Percentiles rank a stretch among this genome's conserved stretches.
These are phyloP conservation scores for Simplicillium aogashimaense DNA, from an alignment of 2,329 filamentous ascomycete genomes.

Conservation along the genomic window DNA sequence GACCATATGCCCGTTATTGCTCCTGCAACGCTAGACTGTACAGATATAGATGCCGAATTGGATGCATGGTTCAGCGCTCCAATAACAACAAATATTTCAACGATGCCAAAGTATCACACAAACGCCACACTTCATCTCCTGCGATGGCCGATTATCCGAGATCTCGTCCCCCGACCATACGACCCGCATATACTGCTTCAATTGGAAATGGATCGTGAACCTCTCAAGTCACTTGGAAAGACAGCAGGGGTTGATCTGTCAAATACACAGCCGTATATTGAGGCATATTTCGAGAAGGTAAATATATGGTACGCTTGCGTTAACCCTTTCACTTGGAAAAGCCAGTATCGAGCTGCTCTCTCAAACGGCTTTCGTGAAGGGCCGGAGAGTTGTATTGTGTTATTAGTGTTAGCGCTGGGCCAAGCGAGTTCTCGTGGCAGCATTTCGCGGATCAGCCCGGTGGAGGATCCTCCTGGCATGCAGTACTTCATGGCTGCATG, in stretches of 20 bases:
- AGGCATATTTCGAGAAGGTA: slow-evolving; percentile 71
- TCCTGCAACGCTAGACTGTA: slow-evolving; percentile 36
- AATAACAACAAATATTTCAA: slow-evolving; percentile 58
- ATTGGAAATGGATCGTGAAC: slow-evolving; percentile 69
- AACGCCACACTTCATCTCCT: slow-evolving; percentile 70
- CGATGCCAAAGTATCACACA: slow-evolving; percentile 77
- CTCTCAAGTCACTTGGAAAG: slow-evolving; percentile 57
- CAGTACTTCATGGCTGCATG: slow-evolving; percentile 76
- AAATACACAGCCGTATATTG: slow-evolving; percentile 64
- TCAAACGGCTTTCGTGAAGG: slow-evolving; percentile 70
- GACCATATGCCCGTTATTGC: slow-evolving; percentile 29
- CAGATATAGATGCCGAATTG: slow-evolving; percentile 54
- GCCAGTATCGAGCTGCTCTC: slow-evolving; percentile 64
- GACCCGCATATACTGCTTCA: slow-evolving; percentile 75
- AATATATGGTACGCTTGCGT: slow-evolving; percentile 83
- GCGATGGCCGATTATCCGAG: slow-evolving; percentile 71
- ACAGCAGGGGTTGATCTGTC: slow-evolving; percentile 60
- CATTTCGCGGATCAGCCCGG: slow-evolving; percentile 60
- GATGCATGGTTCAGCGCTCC: slow-evolving; percentile 58
- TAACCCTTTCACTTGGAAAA: slow-evolving; percentile 71
- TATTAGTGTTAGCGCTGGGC: slow-evolving; percentile 68
- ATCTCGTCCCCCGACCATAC: slow-evolving; percentile 67
- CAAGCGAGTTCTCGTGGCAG: slow-evolving; percentile 67
- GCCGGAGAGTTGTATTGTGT: slow-evolving; percentile 71
- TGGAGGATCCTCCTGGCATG: slow-evolving; percentile 64